Evolutionary conservation across 2,329 filamentous ascomycete species (phyloP), one percentile per base, ranked within the genome.

Genomic region (Scleromitrula shiraiana): DNA sequence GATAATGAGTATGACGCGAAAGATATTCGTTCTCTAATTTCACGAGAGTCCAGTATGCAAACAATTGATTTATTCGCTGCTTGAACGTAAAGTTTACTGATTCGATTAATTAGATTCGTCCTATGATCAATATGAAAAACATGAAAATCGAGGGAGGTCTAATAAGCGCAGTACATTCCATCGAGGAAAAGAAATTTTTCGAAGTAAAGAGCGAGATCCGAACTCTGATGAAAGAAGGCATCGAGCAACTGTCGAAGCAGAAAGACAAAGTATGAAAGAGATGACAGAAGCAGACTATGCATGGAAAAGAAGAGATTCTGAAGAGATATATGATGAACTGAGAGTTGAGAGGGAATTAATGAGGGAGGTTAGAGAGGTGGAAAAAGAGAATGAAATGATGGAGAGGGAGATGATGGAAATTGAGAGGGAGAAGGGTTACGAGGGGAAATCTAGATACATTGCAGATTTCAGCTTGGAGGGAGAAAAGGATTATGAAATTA

Each of bases 261-360:
- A 12, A 17, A 41, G 15, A 46, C 27, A 7, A 7, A n/a, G 23
- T 6, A 46, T 41, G 36, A 26, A 4, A 20, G 44, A 26, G 26
- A 46, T 46, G 36, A 41, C 35, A 14, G 36, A 35, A 24, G 26
- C 15, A 40, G 35, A 46, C 19, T 41, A 46, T 41, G 14, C 22
- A 15, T 33, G 30, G 30, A 33, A 15, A n/a, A 12, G 7, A 9
- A 23, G 20, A 19, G 36, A 41, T 12, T 4, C 26, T 2, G 36
- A 46, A 20, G 42, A 46, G 2, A 6, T 9, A 38, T 38, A 38
- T 38, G 35, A 38, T 23, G 35, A 38, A 5, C 4, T 27, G 4
- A 29, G 7, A 10, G 20, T 35, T 8, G 22, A 27, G 26, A 12
- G 10, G 10, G 22, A 46, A 24, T n/a, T 41, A 3, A 6, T 14